Evolutionary conservation across 2,329 filamentous ascomycete species (phyloP), one percentile per base, ranked within the genome.

Genomic region (Zelopaecilomyces penicillatus): DNA sequence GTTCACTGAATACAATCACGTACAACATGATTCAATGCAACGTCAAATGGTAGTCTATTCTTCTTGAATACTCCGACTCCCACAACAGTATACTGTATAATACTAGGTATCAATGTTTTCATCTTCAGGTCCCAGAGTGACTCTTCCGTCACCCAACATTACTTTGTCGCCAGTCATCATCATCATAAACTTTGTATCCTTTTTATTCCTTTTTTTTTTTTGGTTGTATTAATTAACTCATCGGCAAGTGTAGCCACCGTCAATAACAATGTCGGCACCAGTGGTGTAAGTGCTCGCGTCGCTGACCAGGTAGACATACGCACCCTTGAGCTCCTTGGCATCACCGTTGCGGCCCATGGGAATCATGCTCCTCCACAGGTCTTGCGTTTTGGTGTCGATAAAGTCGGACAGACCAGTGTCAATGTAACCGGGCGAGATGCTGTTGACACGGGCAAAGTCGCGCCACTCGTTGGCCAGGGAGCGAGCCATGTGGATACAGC

Each of bases 211-310:
- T 19, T 3, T 5, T 3, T 34, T 30, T 35, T 39, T 5, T 7
- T 28, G 3, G 9, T n/a, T 43, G 7, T 8, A 34, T n/a, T 9
- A 3, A 37, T 10, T n/a, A 3, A 37, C 33, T 33, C 11, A 75
- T 48, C 70, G 68, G 54, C 62, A 57, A 52, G 66, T 70, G 65
- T 86, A 86, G 35, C 82, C 83, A 51, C 84, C 85, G 60, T 89
- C 85, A 47, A 87, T 78, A 46, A 86, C 65, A 37, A 89, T 71
- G 58, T 87, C 82, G 3, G 76, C 70, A 4, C 78, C 86, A 9
- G 85, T 89, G 5, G 82, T 87, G 65, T 87, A 90, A 36, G 78
- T 81, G 46, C 81, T 80, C 4, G 85, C 85, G 61, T 90, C 85
- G 40, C 78, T 83, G 31, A 84, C 78, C 34, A 91, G 73, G 65